These are phyloP conservation scores for Didymella arachidicola DNA, from an alignment of 2,329 filamentous ascomycete species.

Conservation along the genomic window DNA sequence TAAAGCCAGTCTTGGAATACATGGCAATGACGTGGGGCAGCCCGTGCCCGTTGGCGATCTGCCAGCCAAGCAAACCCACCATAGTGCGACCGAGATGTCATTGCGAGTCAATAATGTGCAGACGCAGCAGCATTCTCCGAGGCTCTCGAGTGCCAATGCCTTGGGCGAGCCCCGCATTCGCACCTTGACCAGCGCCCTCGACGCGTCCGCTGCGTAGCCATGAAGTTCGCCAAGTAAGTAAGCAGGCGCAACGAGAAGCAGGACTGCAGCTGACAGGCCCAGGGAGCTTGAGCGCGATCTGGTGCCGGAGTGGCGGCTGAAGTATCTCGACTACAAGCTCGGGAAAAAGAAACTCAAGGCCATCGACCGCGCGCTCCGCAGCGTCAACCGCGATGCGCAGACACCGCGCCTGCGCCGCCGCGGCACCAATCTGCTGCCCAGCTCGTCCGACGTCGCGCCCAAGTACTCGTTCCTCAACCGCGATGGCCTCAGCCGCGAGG, in stretches of 20 bases:
- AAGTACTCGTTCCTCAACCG: slow-evolving; percentile 54
- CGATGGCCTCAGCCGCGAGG: slow-evolving; percentile 30
- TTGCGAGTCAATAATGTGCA: background rate
- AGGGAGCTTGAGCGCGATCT: slow-evolving; percentile 85
- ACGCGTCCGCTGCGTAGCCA: slow-evolving; percentile 39
- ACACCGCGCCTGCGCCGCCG: slow-evolving; percentile 55
- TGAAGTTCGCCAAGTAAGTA: slow-evolving; percentile 71
- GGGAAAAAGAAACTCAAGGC: slow-evolving; percentile 95
- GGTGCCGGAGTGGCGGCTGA: slow-evolving; percentile 92
- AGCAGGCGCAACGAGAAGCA: background rate
- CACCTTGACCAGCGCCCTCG: slow-evolving; percentile 3
- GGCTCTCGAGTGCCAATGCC: background rate
- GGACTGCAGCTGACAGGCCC: slow-evolving; percentile 12
- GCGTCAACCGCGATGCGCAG: slow-evolving; percentile 57
- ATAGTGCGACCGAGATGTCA: slow-evolving; percentile 10
- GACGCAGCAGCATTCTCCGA: background rate
- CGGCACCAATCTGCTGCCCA: slow-evolving; percentile 44
- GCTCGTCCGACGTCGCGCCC: slow-evolving; percentile 48
- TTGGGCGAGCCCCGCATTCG: background rate
- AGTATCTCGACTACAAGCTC: slow-evolving; percentile 91
- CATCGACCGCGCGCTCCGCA: slow-evolving; percentile 74
- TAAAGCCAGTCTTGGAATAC: background rate
- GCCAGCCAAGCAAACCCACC: slow-evolving; percentile 11
- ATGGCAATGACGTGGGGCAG: slow-evolving; percentile 3
- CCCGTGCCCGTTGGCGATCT: slow-evolving; percentile 1